Evolutionary conservation across 2,329 filamentous ascomycete species (phyloP).

Genomic region (Shiraia bambusicola): DNA sequence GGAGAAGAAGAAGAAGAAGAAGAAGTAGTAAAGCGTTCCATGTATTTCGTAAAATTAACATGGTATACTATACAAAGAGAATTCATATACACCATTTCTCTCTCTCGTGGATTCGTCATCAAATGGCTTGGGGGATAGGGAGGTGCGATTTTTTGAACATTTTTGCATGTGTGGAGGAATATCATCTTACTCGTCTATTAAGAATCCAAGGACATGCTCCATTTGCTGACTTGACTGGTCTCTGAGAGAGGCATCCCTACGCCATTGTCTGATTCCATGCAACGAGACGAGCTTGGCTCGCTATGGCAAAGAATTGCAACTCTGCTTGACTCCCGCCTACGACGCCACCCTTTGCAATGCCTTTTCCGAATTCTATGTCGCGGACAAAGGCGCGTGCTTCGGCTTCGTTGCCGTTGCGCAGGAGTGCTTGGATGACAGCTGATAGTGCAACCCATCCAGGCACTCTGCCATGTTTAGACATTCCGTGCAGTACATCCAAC

Average conservation of each 20-base stretch:
- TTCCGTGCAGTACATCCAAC: conserved; percentile 45
- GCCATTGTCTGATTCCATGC: conserved; percentile 14
- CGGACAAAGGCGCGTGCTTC: conserved; percentile 38
- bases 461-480: conserved; percentile 43
- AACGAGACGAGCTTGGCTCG: conserved; percentile 12
- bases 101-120: too few relatives aligned
- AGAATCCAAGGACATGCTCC: conserved; percentile 19
- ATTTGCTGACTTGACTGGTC: background rate
- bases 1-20: too few relatives aligned
- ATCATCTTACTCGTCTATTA: conserved; percentile 11
- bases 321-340: conserved; percentile 13
- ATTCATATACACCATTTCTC: too few relatives aligned
- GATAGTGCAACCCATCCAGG: conserved; percentile 48
- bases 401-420: conserved; percentile 39
- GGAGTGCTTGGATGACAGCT: conserved; percentile 43
- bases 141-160: too few relatives aligned
- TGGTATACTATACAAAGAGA: too few relatives aligned
- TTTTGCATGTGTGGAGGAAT: background rate
- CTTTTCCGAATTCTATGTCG: conserved; percentile 40
- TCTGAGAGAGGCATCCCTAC: too few relatives aligned
- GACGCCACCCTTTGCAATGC: conserved; percentile 28
- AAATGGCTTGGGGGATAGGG: too few relatives aligned
- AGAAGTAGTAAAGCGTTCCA: too few relatives aligned
- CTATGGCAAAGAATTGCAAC: conserved; percentile 19
- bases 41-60: too few relatives aligned